Percentiles rank a stretch among this genome's conserved stretches.
Evolutionary conservation across 139 green algal species (phyloP).

Genomic region (Haematococcus sp.): DNA sequence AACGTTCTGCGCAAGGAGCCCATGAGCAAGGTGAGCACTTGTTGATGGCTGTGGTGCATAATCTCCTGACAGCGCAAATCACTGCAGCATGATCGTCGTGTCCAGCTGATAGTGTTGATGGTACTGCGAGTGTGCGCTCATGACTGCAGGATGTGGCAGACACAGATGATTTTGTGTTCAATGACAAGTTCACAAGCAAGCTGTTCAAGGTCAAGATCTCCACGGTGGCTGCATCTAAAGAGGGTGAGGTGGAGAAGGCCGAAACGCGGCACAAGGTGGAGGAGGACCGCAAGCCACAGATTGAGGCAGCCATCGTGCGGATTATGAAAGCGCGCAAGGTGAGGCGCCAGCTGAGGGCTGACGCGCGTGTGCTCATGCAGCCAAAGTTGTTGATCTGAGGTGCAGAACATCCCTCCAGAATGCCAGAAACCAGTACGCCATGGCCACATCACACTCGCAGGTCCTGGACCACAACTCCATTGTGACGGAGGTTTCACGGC

Average conservation of each 20-base stretch:
- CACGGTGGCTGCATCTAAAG: slow-evolving; percentile 65
- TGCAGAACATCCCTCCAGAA: too few species aligned
- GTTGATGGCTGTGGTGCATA: neutral
- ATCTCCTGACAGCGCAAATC: too few species aligned
- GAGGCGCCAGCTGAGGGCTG: slow-evolving; percentile 15
- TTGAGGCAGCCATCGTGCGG: slow-evolving; percentile 97
- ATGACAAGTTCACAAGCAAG: slow-evolving; percentile 84
- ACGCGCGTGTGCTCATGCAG: too few species aligned
- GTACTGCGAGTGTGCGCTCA: too few species aligned
- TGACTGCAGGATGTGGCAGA: slow-evolving; percentile 80
- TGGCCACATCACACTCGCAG: neutral
- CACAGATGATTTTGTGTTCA: slow-evolving; percentile 87
- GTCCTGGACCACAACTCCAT: slow-evolving; percentile 90
- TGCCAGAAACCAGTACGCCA: too few species aligned
- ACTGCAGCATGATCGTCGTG: too few species aligned
- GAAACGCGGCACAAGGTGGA: slow-evolving; percentile 93
- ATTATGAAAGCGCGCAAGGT: slow-evolving; percentile 92
- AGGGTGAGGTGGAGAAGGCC: slow-evolving; percentile 78
- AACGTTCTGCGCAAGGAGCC: slow-evolving; percentile 87
- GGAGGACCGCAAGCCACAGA: slow-evolving; percentile 97
- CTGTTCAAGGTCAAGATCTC: slow-evolving; percentile 82
- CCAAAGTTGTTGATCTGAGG: too few species aligned
- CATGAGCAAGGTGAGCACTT: slow-evolving; percentile 16
- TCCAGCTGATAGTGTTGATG: too few species aligned
- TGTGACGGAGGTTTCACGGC: slow-evolving; percentile 88